Conservation (phyloP, 257 asterid species). For the Verbena officinalis region DNA sequence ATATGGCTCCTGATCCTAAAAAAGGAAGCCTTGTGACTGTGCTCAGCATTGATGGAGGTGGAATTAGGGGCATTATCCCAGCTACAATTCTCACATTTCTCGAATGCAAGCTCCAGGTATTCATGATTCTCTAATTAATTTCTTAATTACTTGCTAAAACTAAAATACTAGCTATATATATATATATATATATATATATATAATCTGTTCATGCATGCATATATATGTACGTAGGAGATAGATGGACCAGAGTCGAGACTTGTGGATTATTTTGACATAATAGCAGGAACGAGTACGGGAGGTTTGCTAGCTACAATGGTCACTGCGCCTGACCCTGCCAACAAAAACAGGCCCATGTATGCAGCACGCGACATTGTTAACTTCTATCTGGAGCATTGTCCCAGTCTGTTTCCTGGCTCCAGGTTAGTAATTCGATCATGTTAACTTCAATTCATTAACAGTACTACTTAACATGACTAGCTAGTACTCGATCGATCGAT, state of each 20-base stretch:
- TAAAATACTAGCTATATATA: too few relatives aligned
- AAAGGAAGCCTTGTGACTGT: constrained; percentile 54
- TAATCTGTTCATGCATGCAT: background rate
- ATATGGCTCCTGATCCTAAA: constrained; percentile 29
- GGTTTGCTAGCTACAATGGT: constrained; percentile 51
- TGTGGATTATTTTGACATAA: constrained; percentile 53
- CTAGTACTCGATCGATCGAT: too few relatives aligned
- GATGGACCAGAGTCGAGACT: constrained; percentile 55
- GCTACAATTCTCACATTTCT: constrained; percentile 52
- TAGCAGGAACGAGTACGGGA: constrained; percentile 61
- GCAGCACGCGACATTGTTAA: constrained; percentile 43
- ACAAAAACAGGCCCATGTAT: constrained; percentile 39
- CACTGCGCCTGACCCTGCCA: constrained; percentile 45
- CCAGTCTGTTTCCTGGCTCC: constrained; percentile 40
- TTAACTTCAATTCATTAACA: too few relatives aligned
- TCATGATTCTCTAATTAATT: too few relatives aligned
- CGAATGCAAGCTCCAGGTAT: constrained; percentile 70
- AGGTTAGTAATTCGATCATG: too few relatives aligned
- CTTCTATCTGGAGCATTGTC: constrained; percentile 47
- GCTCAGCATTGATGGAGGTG: constrained; percentile 70
- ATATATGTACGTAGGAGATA: too few relatives aligned
- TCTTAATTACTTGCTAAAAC: too few relatives aligned
- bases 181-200: too few relatives aligned
- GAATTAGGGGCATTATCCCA: constrained; percentile 64
- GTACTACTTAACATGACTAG: too few relatives aligned